Conservation (phyloP, 495 filamentous ascomycete genomes). For the Cryomyces minteri region DNA sequence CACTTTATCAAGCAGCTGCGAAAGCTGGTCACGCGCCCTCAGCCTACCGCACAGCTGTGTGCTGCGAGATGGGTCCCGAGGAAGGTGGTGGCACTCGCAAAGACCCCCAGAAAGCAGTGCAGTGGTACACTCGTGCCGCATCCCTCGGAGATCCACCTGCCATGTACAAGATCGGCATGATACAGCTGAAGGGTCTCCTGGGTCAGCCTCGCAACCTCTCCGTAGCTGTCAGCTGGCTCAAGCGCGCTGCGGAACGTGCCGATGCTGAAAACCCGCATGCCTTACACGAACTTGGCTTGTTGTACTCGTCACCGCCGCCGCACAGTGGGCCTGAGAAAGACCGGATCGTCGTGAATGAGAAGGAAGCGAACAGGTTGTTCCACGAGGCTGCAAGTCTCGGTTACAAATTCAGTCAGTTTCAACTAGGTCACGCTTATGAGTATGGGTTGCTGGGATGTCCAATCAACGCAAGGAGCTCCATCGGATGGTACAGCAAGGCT, state of each 20-base stretch:
- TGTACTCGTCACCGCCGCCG: constrained; percentile 53
- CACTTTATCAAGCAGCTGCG: constrained; percentile 81
- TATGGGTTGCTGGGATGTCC: constrained; percentile 69
- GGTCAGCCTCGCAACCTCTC: constrained; percentile 69
- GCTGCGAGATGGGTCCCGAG: constrained; percentile 91
- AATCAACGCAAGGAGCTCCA: constrained; percentile 65
- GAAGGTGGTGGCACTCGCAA: constrained; percentile 81
- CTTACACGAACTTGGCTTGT: constrained; percentile 72
- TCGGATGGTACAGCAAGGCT: constrained; percentile 84
- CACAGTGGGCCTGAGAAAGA: constrained; percentile 27
- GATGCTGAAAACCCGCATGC: constrained; percentile 88
- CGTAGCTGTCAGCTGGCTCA: constrained; percentile 80
- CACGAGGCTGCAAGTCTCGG: constrained; percentile 74
- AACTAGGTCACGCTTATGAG: constrained; percentile 73
- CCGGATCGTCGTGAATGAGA: constrained; percentile 58
- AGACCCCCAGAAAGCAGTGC: constrained; percentile 82
- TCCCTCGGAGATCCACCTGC: constrained; percentile 77
- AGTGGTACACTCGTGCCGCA: constrained; percentile 93
- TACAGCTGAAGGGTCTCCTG: constrained; percentile 81
- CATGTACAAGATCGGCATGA: constrained; percentile 98
- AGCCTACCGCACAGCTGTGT: constrained; percentile 90
- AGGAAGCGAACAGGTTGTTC: constrained; percentile 63
- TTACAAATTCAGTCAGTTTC: constrained; percentile 90
- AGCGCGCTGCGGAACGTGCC: constrained; percentile 77
- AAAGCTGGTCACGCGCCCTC: constrained; percentile 71